phyloP scores from a whole-genome alignment of 495 filamentous ascomycete species.

The Xylaria sp. region DNA sequence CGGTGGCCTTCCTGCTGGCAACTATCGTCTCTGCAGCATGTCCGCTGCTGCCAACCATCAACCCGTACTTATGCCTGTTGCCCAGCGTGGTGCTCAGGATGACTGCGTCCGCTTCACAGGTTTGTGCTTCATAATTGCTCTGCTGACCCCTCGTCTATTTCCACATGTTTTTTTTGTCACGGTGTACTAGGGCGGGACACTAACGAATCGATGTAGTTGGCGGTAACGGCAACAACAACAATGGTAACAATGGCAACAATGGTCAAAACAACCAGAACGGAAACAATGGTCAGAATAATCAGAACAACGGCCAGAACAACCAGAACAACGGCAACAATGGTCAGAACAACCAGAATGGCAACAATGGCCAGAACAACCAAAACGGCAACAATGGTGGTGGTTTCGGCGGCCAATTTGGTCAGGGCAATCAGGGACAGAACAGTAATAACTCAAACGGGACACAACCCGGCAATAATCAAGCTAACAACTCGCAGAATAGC shows the following conservation, averaged over 20 bases:
- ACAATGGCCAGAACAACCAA: slow-evolving; percentile 26
- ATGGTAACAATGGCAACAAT: slow-evolving; percentile 29
- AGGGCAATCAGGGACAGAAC: slow-evolving; percentile 24
- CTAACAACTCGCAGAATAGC: slow-evolving; percentile 34
- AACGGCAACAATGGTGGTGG: slow-evolving; percentile 27
- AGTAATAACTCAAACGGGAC: slow-evolving; percentile 15
- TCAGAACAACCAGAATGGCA: neutral
- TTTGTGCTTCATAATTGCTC: slow-evolving; percentile 24
- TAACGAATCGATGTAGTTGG: slow-evolving; percentile 37
- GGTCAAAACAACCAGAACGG: slow-evolving; percentile 27
- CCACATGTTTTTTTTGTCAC: slow-evolving; percentile 9
- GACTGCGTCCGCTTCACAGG: slow-evolving; percentile 72
- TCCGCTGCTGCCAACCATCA: slow-evolving; percentile 74
- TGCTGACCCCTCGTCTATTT: slow-evolving; percentile 31
- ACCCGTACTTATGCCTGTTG: slow-evolving; percentile 78
- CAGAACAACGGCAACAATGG: slow-evolving; percentile 21
- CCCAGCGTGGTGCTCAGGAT: slow-evolving; percentile 75
- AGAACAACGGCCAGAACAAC: slow-evolving; percentile 23
- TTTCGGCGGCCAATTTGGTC: neutral
- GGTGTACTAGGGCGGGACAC: slow-evolving; percentile 15
- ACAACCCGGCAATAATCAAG: slow-evolving; percentile 23
- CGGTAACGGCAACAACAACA: slow-evolving; percentile 30
- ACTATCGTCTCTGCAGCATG: slow-evolving; percentile 79
- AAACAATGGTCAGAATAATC: slow-evolving; percentile 31
- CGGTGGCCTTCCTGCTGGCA: slow-evolving; percentile 69